Conservation (phyloP, 2,329 filamentous ascomycete genomes). For the Fusarium sp. region DNA sequence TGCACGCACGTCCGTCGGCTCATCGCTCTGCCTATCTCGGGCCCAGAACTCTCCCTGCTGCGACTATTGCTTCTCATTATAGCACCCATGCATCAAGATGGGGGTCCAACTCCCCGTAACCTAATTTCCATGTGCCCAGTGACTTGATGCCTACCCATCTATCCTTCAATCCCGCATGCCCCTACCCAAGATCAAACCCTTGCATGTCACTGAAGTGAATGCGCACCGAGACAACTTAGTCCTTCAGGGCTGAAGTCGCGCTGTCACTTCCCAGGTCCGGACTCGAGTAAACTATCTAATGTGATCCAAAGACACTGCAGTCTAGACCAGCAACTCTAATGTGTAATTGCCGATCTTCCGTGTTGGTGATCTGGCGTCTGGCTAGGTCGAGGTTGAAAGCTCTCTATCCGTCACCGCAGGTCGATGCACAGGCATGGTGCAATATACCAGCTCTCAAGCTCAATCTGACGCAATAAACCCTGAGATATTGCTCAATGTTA, state of each 20-base stretch:
- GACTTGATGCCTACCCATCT: slow-evolving; percentile 3
- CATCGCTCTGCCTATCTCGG: slow-evolving; percentile 1
- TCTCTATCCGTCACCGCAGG: slow-evolving; percentile 1
- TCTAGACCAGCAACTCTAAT: background rate
- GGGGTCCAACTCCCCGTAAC: background rate
- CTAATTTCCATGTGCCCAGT: slow-evolving; percentile 1
- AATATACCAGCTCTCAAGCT: slow-evolving; percentile 21
- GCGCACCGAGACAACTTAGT: slow-evolving; percentile 18
- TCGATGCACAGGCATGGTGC: slow-evolving; percentile 22
- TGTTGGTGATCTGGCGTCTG: background rate
- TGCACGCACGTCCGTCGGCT: slow-evolving; percentile 16
- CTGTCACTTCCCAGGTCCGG: slow-evolving; percentile 30
- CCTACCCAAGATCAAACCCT: slow-evolving; percentile 9
- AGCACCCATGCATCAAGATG: slow-evolving; percentile 6
- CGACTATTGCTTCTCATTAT: slow-evolving; percentile 1
- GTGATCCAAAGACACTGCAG: background rate
- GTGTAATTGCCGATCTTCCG: slow-evolving; percentile 35
- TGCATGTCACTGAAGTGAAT: slow-evolving; percentile 1
- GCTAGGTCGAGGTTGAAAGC: slow-evolving; percentile 7
- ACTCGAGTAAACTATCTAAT: slow-evolving; percentile 16
- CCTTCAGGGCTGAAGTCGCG: slow-evolving; percentile 28
- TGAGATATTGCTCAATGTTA: slow-evolving; percentile 42
- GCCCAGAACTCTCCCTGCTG: background rate
- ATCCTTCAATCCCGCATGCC: slow-evolving; percentile 11
- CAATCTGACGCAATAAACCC: slow-evolving; percentile 42